Evolutionary conservation across 2,329 filamentous ascomycete genomes (phyloP).

Genomic region (Emmonsia crescens): DNA sequence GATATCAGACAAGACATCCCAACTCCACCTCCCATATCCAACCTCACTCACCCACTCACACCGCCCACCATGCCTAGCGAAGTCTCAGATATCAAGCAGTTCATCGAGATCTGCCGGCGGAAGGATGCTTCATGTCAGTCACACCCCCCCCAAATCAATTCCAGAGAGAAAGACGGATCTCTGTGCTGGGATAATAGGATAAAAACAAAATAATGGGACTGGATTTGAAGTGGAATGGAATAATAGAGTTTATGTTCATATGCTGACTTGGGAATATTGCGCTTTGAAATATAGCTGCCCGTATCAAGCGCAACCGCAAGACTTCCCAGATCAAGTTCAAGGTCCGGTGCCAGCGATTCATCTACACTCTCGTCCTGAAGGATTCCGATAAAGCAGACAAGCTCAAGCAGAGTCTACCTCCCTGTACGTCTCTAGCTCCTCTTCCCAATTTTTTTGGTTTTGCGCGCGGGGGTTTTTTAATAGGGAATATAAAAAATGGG

Average conservation of each 20-base stretch:
- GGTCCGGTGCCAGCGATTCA: constrained; percentile 92
- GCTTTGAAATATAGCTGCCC: constrained; percentile 51
- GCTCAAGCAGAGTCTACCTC: constrained; percentile 97
- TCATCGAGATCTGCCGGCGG: constrained; percentile 99
- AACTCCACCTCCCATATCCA: background rate
- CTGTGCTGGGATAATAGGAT: background rate
- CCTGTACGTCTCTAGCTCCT: constrained; percentile 55
- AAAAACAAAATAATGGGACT: background rate
- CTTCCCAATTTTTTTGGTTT: background rate
- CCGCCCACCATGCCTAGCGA: constrained; percentile 89
- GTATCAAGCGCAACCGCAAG: constrained; percentile 94
- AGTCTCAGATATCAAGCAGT: constrained; percentile 98
- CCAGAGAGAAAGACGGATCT: background rate
- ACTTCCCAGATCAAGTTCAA: constrained; percentile 98
- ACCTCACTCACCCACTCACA: background rate
- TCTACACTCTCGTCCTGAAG: constrained; percentile 98
- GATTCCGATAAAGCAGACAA: constrained; percentile 99
- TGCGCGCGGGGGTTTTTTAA: background rate
- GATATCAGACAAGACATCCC: background rate
- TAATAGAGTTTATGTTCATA: background rate
- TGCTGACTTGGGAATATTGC: background rate
- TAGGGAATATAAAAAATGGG: background rate
- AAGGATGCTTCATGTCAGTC: constrained; percentile 96
- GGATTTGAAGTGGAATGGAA: background rate
- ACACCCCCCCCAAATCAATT: constrained; percentile 8